These are phyloP conservation scores for Hypoxylon perforatum DNA, from an alignment of 495 filamentous ascomycete species.

Conservation along the genomic window DNA sequence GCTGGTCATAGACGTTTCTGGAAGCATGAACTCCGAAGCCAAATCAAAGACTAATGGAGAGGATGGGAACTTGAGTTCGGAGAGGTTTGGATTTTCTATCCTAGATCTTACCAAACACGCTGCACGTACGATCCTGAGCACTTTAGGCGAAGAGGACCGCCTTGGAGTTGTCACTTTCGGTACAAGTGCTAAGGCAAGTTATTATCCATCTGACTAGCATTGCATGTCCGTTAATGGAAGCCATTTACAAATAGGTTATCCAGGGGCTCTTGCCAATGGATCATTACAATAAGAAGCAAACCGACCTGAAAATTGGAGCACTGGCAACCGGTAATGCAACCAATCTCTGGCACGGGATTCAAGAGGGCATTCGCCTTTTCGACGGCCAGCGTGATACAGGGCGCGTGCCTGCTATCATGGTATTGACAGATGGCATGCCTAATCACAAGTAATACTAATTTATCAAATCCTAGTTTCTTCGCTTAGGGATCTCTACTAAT, in stretches of 20 bases:
- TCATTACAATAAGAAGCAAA: slow-evolving; percentile 41
- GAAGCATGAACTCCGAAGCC: slow-evolving; percentile 52
- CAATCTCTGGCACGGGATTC: slow-evolving; percentile 58
- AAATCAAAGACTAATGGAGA: slow-evolving; percentile 44
- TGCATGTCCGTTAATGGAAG: slow-evolving; percentile 6
- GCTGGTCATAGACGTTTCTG: slow-evolving; percentile 59
- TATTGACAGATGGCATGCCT: slow-evolving; percentile 60
- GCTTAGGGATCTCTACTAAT: not conserved
- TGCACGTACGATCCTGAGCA: slow-evolving; percentile 56
- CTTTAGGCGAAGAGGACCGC: slow-evolving; percentile 52
- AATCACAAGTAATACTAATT: slow-evolving; percentile 54
- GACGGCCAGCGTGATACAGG: slow-evolving; percentile 20
- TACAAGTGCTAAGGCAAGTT: slow-evolving; percentile 37
- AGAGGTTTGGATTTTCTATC: slow-evolving; percentile 51
- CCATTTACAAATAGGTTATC: slow-evolving; percentile 39
- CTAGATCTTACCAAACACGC: slow-evolving; percentile 60
- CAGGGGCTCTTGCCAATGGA: slow-evolving; percentile 54
- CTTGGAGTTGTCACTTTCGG: slow-evolving; percentile 60
- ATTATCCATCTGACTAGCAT: not conserved
- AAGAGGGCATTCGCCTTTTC: slow-evolving; percentile 51
- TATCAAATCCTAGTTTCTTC: not conserved
- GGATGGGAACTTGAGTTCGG: slow-evolving; percentile 22
- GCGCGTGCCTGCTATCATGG: slow-evolving; percentile 55
- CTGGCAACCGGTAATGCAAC: slow-evolving; percentile 45
- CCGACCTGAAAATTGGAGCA: slow-evolving; percentile 44